These are phyloP conservation scores for Leishmania gerbilli DNA, from an alignment of 208 protist species.

Conservation along the genomic window DNA sequence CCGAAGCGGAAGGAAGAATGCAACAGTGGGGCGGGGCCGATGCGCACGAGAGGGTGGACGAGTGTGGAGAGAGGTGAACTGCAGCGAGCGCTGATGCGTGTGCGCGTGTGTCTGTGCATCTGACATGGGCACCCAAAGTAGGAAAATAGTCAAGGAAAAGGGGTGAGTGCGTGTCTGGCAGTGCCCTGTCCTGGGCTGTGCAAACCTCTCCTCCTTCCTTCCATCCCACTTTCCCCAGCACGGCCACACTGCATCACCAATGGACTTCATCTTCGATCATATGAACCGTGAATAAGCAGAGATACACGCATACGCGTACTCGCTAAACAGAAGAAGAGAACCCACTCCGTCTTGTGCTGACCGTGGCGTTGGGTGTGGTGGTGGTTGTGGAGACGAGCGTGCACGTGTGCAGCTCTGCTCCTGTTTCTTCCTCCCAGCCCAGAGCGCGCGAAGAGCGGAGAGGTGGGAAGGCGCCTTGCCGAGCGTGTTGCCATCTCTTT, in stretches of 20 bases:
- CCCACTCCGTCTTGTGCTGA: background rate
- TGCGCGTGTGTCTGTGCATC: background rate
- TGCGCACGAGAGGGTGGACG: background rate
- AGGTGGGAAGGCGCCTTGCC: background rate
- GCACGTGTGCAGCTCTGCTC: background rate
- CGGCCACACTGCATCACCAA: background rate
- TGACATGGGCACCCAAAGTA: background rate
- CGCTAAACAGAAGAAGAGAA: background rate
- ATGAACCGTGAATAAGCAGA: background rate
- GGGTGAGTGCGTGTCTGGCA: background rate
- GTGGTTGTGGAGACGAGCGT: background rate
- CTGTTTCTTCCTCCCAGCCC: background rate
- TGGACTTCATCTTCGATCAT: background rate
- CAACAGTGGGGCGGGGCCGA: background rate
- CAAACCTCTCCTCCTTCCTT: background rate
- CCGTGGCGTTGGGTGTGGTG: too few species aligned
- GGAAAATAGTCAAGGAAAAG: slow-evolving; percentile 1
- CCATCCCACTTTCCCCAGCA: background rate
- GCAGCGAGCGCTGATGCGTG: background rate
- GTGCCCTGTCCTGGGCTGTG: slow-evolving; percentile 10
- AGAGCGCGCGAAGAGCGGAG: background rate
- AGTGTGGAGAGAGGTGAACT: background rate
- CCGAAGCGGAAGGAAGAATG: background rate
- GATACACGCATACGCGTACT: too few species aligned
- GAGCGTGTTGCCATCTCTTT: background rate